These are phyloP conservation scores for Ophiostoma angusticollis DNA, from an alignment of 2,329 filamentous ascomycete species.

Conservation along the genomic window DNA sequence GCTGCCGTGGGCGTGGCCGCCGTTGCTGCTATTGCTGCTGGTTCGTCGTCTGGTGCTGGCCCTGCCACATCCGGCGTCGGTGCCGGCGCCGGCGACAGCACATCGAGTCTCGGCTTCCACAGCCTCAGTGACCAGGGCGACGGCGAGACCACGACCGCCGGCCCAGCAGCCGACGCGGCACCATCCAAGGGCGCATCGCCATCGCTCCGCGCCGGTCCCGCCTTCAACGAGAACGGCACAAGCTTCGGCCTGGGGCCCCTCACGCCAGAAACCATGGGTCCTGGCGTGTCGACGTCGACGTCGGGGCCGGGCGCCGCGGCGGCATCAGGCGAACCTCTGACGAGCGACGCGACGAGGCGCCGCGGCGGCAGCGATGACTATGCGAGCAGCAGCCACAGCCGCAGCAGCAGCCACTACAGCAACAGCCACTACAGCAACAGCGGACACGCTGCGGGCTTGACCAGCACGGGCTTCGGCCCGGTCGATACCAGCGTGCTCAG, in stretches of 20 bases:
- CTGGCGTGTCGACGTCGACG: too few relatives aligned
- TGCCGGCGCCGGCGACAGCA: too few relatives aligned
- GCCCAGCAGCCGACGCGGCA: background rate
- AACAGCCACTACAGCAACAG: conserved; percentile 14
- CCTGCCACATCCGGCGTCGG: too few relatives aligned
- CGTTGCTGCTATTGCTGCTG: background rate
- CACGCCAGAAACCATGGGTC: conserved; percentile 2
- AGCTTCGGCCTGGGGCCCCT: background rate
- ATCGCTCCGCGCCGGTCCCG: background rate
- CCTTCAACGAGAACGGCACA: conserved; percentile 9
- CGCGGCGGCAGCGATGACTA: too few relatives aligned
- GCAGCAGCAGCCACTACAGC: conserved; percentile 6
- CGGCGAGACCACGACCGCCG: background rate
- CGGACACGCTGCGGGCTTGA: background rate
- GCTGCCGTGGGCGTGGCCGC: conserved; percentile 14
- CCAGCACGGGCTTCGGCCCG: conserved; percentile 2
- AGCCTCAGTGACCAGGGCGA: background rate
- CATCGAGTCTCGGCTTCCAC: too few relatives aligned
- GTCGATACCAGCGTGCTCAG: conserved; percentile 5
- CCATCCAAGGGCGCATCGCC: background rate
- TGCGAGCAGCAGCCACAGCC: too few relatives aligned
- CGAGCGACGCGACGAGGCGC: too few relatives aligned
- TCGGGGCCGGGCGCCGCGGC: too few relatives aligned
- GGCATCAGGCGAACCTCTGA: too few relatives aligned
- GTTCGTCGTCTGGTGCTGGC: background rate